A percentile compares a stretch with the other conserved stretches of the same genome.
Evolutionary conservation across 108 stramenopile genomes (phyloP).

Genomic region (Skeletonema costatum): DNA sequence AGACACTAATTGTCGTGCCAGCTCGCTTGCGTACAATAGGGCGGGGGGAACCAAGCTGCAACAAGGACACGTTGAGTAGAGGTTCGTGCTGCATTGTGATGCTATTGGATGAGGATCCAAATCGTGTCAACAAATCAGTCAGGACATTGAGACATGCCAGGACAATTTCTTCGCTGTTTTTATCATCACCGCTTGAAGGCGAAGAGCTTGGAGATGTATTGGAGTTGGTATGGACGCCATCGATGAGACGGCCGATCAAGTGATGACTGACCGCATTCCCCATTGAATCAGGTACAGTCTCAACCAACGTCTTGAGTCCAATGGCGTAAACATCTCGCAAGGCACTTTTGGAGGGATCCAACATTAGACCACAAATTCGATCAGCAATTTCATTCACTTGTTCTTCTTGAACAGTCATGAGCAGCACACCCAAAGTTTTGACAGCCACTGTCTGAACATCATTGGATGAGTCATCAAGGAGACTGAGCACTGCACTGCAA

Average conservation of each 20-base stretch:
- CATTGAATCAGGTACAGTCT: constrained; percentile 87
- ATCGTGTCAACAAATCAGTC: constrained; percentile 89
- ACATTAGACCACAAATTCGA: constrained; percentile 90
- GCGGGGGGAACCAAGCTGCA: constrained; percentile 58
- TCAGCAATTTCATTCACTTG: constrained; percentile 90
- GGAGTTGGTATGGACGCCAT: constrained; percentile 64
- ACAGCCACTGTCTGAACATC: constrained; percentile 98
- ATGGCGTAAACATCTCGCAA: constrained; percentile 98
- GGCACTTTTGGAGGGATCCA: constrained; percentile 89
- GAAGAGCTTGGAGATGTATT: constrained; percentile 2
- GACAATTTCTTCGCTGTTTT: constrained; percentile 69
- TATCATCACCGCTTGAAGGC: constrained; percentile 14
- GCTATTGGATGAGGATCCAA: constrained; percentile 69
- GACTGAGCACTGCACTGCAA: constrained; percentile 87
- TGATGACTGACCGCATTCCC: constrained; percentile 81
- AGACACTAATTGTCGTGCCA: constrained; percentile 86
- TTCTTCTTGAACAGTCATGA: constrained; percentile 94
- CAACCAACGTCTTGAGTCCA: constrained; percentile 95
- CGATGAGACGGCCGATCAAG: constrained; percentile 78
- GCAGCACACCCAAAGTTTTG: constrained; percentile 92
- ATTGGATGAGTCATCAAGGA: constrained; percentile 93
- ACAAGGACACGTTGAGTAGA: constrained; percentile 74
- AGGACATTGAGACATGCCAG: constrained; percentile 87
- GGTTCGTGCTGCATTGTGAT: constrained; percentile 83
- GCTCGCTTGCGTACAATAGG: constrained; percentile 92